Base-by-base conservation (phyloP, 352 stramenopile species). In the Peronospora destructor region DNA sequence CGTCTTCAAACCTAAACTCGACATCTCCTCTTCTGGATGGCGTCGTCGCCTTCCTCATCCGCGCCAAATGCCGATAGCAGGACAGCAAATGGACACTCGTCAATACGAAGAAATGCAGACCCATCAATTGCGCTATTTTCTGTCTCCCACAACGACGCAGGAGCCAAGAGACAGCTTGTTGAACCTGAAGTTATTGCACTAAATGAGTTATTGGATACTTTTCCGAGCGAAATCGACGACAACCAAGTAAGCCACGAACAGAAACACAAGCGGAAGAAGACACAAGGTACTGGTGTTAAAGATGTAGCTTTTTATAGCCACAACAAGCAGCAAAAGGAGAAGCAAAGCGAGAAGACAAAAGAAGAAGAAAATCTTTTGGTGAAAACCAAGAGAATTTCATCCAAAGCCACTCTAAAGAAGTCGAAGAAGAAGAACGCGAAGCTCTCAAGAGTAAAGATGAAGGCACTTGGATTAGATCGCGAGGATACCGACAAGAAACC, bases 161-260 rank as follows among this genome's bases (percentile, higher is more conserved):
- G 42, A 12, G 10, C 35, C 17, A 69, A 71, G 49, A 51, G 46
- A n/a, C 49, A 58, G 11, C 49, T 62, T 6, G 30, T 68, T 1
- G 77, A 88, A 32, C 74, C 68, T 0, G 75, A 88, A 55, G 77
- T 84, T 23, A 71, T 70, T 12, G 74, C 73, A 17, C 68, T 87
- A 44, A 82, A 79, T 21, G 77, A 85, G 54, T 51, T 88, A 44
- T 60, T 86, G 36, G 76, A 73, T 29, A 81, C 68, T 35, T 81
- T 88, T 57, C 44, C 59, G 0, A 66, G 41, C 46, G 75, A 86
- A 45, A 73, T 84, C 39, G 73, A 85, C 56, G 76, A 82, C n/a
- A 41, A 43, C 32, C 34, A 58, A 36, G 50, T 11, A 37, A 64
- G n/a, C 23, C 33, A 33, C n/a, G 44, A 17, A 0, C 11, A 50